A percentile compares a stretch with the other conserved stretches of the same genome.
Evolutionary conservation across 257 asterid genomes (phyloP).

Genomic region (Nicotiana paniculata): DNA sequence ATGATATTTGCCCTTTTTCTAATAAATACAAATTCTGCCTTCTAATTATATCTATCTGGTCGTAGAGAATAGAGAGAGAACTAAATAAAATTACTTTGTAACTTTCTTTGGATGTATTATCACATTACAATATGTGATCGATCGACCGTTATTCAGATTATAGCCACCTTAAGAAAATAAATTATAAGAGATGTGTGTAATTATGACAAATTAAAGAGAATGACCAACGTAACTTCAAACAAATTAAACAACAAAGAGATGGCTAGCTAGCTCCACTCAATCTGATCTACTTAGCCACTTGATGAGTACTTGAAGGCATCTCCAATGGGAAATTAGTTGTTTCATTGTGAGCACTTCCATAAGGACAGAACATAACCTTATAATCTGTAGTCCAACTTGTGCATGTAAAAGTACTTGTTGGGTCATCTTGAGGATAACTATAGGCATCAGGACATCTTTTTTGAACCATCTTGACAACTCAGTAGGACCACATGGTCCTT

Average conservation of each 20-base stretch:
- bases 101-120: neutral
- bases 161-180: neutral
- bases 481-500: constrained; percentile 32
- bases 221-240: neutral
- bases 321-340: neutral
- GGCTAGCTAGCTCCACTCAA: neutral
- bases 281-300: neutral
- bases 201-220: neutral
- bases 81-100: neutral
- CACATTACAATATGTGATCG: neutral
- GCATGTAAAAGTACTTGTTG: constrained; percentile 19
- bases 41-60: too few relatives aligned
- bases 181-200: neutral
- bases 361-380: constrained; percentile 29
- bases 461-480: constrained; percentile 34
- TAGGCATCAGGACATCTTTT: constrained; percentile 44
- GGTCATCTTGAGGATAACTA: constrained; percentile 33
- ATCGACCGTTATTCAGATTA: neutral
- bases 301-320: neutral
- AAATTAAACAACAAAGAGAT: neutral
- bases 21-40: too few relatives aligned
- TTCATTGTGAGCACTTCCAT: neutral
- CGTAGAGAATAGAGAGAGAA: neutral
- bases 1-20: too few relatives aligned
- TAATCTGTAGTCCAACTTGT: constrained; percentile 19